Base-by-base conservation (phyloP, 139 green algal species). In the Micractinium sp. region DNA sequence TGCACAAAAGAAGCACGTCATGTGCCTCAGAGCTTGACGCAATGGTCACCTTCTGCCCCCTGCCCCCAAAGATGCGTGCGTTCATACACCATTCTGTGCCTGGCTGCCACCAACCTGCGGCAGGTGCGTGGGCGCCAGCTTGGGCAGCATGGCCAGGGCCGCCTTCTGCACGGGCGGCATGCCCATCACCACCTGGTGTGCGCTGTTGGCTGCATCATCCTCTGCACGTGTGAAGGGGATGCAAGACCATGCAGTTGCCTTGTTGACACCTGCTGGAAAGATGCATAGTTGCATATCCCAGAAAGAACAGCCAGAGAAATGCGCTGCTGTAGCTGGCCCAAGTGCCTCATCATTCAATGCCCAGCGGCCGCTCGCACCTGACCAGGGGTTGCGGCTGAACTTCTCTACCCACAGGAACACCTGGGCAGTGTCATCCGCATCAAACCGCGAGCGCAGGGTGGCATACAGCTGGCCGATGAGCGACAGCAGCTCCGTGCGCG, bases 121-220 rank as follows among this genome's bases (percentile, higher is more conserved):
- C 74, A 92, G 89, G 56, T 97, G 92, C 19, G 91, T 81, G 38
- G 93, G 94, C 15, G 89, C 89, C 33, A 98, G 69, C 33, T 88
- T 89, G 1, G 93, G 91, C 13, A 96, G 92, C n/a, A 97, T 80
- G 0, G 82, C 85, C 66, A 98, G 87, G n/a, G 92, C 94, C 0
- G 92, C 91, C 83, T 95, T 95, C 88, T 98, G 96, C 5, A 98
- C 93, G 1, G 94, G 94, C 2, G 95, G 95, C 47, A 98, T 83
- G 61, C 87, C 87, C 82, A 91, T 85, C 22, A 85, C 90, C 22
- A 91, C 87, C 36, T 87, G 33, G 36, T 87, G 83, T 4, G 87
- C 87, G 82, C 39, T 80, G 83, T 90, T 91, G 20, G 82, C 74
- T 12, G 78, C 79, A 39, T 98, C 96, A 39, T 95, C 94, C 14